Base-by-base conservation (phyloP, 192 early-diverging fungal species). In the Lunasporangiospora selenospora region DNA sequence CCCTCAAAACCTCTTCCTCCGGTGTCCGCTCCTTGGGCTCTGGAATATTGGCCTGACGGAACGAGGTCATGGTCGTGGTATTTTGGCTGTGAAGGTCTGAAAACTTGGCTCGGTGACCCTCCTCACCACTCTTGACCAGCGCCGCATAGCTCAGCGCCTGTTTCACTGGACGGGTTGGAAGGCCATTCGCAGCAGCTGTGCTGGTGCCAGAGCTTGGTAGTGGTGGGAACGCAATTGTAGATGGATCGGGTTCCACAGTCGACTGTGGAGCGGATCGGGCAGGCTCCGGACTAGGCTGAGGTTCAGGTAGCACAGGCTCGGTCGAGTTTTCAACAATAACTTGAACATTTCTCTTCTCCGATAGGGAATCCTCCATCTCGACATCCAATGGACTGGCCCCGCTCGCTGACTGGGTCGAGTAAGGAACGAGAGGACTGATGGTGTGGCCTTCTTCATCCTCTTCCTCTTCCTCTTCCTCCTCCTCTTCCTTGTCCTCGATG, bases 321-420 rank as follows among this genome's bases (percentile, higher is more conserved):
- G n/a, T n/a, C n/a, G n/a, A n/a, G n/a, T n/a, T n/a, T n/a, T n/a
- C n/a, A n/a, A n/a, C n/a, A n/a, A n/a, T n/a, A n/a, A n/a, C n/a
- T n/a, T n/a, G n/a, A n/a, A n/a, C n/a, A n/a, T n/a, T n/a, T n/a
- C n/a, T n/a, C n/a, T n/a, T n/a, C n/a, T n/a, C n/a, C n/a, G n/a
- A n/a, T n/a, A 52, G 36, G 4, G 37, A 36, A 11, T 73, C 55
- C 29, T 58, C 61, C 49, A 63, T 58, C 21, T 71, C 67, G 2
- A 71, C 60, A 51, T 71, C 67, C 11, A 71, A 41, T 8, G 67
- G 61, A 37, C 61, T 58, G 11, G 49, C 50, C n/a, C 61, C 69
- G 33, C 41, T 58, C 7, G 43, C 53, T 24, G 15, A 26, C 1
- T 32, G 46, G 12, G 54, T 51, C 1, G 58, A 43, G 15, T 50